Evolutionary conservation across 352 stramenopile genomes (phyloP), one percentile per base, ranked within the genome.

Genomic region (Globisporangium nodosum): DNA sequence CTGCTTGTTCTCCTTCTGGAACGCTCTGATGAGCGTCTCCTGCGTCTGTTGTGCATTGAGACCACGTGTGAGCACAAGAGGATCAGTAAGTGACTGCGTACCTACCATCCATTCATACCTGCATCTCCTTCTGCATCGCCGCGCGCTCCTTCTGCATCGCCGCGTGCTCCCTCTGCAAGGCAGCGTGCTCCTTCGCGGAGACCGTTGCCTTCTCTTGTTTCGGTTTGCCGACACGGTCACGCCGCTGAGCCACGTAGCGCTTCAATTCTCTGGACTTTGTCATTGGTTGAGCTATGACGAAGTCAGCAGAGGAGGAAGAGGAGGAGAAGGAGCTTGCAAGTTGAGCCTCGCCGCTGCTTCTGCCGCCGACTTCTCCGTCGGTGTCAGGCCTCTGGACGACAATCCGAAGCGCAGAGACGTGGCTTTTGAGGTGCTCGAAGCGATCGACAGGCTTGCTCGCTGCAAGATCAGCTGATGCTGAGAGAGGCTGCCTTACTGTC

Each of bases 1-100:
- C 27, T 84, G 78, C 35, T 93, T 80, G 52, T 94, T 94, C 49
- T 94, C 85, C 43, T 77, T 76, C 64, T 93, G 85, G 57, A 85
- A 94, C 0, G 78, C 85, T 58, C 79, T 69, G 58, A 94, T 92
- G 24, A 93, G 68, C 13, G 56, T 76, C 45, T 93, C 83, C 68
- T 94, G 85, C 0, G 77, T 85, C 63, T 85, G 15, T n/a, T 49
- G 37, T 5, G 3, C 9, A 13, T 7, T 5, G 13, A 16, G 11
- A 18, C 16, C 37, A 13, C 16, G 35, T 15, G 35, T 13, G 37
- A 11, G 37, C 37, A 12, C 6, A 9, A 13, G 8, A 39, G 33
- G 0, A 15, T 15, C 8, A 40, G 35, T 12, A 12, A 39, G 33
- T 9, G 8, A 39, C 8, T 9, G 33, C 33, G 33, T 12, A 12